A percentile compares a stretch with the other conserved stretches of the same genome.
Conservation (phyloP, 345 rosid genomes). For the Citrus glauca region DNA sequence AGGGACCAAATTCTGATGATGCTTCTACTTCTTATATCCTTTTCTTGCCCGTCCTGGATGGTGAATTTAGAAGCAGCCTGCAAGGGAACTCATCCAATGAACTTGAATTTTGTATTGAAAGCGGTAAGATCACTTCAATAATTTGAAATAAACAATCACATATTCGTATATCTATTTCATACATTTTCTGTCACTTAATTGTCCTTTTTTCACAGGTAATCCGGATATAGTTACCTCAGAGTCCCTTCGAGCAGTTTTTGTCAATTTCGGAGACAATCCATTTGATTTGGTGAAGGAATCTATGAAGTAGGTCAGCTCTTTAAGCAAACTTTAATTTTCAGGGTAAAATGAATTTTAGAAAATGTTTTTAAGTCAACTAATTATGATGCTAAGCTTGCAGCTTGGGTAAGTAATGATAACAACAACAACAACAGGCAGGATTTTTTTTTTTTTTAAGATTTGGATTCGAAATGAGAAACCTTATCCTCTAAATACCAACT, state of each 20-base stretch:
- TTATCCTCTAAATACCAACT: too few relatives aligned
- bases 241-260: constrained; percentile 41
- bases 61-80: constrained; percentile 49
- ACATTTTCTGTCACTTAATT: not conserved
- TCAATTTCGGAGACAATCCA: constrained; percentile 53
- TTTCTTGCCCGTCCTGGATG: constrained; percentile 50
- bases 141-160: not conserved
- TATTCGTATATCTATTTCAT: not conserved
- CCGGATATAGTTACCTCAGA: constrained; percentile 38
- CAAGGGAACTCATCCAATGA: constrained; percentile 49
- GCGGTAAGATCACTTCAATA: constrained; percentile 24
- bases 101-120: constrained; percentile 52
- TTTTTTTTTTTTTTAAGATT: too few relatives aligned
- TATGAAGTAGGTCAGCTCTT: constrained; percentile 49
- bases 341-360: not conserved
- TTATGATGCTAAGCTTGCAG: too few relatives aligned
- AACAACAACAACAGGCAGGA: too few relatives aligned
- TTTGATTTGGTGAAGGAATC: constrained; percentile 54
- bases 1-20: constrained; percentile 10
- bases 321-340: constrained; percentile 23
- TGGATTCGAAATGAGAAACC: too few relatives aligned
- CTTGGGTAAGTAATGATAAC: too few relatives aligned
- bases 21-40: constrained; percentile 27
- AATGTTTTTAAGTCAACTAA: too few relatives aligned
- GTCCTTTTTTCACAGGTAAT: constrained; percentile 38